Percentiles rank a stretch among this genome's conserved stretches.
Conservation (phyloP, 371 early-diverging fungal species). For the Sporodiniella umbellata region DNA sequence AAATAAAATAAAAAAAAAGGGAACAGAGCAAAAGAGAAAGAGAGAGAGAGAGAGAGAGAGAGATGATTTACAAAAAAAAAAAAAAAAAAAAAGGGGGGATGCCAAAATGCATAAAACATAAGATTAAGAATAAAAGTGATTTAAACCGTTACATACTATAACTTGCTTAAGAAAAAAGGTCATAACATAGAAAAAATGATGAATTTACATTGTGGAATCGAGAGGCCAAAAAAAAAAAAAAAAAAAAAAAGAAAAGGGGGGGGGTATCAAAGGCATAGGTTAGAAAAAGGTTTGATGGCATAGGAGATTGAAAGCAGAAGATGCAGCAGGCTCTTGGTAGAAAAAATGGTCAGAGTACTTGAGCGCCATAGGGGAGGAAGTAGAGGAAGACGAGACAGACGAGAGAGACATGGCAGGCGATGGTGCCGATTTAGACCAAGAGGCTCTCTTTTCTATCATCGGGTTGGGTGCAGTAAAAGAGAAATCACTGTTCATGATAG, state of each 20-base stretch:
- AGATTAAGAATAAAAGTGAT: too few species aligned
- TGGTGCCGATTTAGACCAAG: not conserved
- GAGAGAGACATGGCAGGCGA: slow-evolving; percentile 34
- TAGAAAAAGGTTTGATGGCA: slow-evolving; percentile 22
- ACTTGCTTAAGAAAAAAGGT: too few species aligned
- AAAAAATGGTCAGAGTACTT: slow-evolving; percentile 11
- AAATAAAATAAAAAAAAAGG: not conserved
- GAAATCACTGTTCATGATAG: slow-evolving; percentile 9
- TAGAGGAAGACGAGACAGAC: slow-evolving; percentile 28
- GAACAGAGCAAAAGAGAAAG: not conserved
- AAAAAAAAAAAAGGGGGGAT: too few species aligned
- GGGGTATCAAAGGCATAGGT: not conserved
- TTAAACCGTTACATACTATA: too few species aligned
- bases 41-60: slow-evolving; percentile 1
- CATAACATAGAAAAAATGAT: not conserved
- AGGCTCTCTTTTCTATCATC: not conserved
- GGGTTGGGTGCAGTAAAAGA: slow-evolving; percentile 4
- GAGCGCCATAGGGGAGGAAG: slow-evolving; percentile 19
- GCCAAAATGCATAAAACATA: too few species aligned
- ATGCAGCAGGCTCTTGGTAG: slow-evolving; percentile 1
- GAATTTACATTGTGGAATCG: not conserved
- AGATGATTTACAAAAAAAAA: not conserved
- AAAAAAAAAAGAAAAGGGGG: not conserved
- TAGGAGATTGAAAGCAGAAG: slow-evolving; percentile 7
- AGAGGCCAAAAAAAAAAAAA: not conserved